Evolutionary conservation across 371 early-diverging fungal genomes (phyloP).

Genomic region (Dichotomocladium elegans): DNA sequence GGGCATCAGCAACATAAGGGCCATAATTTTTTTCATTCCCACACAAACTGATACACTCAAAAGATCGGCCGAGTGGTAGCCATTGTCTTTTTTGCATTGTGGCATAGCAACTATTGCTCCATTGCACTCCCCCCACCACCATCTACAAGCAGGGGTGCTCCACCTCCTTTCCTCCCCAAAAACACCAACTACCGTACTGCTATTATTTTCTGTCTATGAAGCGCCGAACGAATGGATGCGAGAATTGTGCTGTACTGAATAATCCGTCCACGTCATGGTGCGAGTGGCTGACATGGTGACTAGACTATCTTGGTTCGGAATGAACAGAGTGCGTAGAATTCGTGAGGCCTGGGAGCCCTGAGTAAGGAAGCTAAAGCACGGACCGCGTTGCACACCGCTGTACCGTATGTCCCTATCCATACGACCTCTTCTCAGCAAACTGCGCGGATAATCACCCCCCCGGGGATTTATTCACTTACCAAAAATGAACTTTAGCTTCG

Average conservation of each 20-base stretch:
- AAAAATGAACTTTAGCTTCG: slow-evolving; percentile 28
- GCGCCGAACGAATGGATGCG: not conserved
- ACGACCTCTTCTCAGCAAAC: not conserved
- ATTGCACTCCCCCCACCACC: no score
- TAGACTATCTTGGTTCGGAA: slow-evolving; percentile 20
- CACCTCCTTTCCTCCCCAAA: no score
- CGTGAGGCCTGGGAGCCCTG: slow-evolving; percentile 5
- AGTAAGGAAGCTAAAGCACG: slow-evolving; percentile 13
- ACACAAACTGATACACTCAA: no score
- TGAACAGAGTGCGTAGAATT: slow-evolving; percentile 17
- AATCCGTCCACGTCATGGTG: slow-evolving; percentile 31
- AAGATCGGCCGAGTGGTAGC: no score
- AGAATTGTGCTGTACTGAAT: slow-evolving; percentile 14
- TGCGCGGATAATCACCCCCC: not conserved
- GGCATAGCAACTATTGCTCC: no score
- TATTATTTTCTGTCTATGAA: no score
- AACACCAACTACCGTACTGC: no score
- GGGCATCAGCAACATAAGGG: no score
- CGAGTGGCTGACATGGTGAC: slow-evolving; percentile 21
- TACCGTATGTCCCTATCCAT: slow-evolving; percentile 28
- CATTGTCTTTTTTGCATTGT: no score
- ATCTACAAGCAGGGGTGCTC: no score
- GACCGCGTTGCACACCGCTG: slow-evolving; percentile 13
- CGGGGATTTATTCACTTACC: slow-evolving; percentile 12
- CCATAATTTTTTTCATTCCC: no score